Conservation (phyloP, 176 grass and related monocot genomes). For the Eragrostis nindensis region DNA sequence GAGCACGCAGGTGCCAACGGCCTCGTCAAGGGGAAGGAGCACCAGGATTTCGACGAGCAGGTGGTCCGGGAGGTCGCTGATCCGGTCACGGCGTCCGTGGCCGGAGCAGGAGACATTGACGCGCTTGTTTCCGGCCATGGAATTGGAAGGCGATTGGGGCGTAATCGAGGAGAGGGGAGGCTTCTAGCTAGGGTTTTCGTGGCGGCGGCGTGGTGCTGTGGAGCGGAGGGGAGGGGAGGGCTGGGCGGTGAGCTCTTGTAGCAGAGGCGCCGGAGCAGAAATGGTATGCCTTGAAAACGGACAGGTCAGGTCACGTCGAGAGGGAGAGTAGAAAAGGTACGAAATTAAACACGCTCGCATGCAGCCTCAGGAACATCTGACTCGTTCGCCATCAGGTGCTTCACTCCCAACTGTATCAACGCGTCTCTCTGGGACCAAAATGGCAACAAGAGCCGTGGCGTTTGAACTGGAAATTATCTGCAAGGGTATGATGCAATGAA, state of each 20-base stretch:
- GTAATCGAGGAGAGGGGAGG: no score
- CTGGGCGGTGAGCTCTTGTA: neutral
- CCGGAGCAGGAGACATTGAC: neutral
- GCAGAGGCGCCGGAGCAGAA: neutral
- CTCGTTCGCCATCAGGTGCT: neutral
- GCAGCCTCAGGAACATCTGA: neutral
- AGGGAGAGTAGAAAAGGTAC: neutral
- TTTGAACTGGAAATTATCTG: no score
- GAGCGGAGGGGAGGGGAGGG: neutral
- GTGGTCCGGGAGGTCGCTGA: neutral
- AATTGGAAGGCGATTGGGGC: no score
- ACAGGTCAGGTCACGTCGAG: neutral
- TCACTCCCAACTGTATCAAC: no score
- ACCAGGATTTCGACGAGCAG: neutral
- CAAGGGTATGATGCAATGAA: no score
- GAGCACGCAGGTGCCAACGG: constrained; percentile 12
- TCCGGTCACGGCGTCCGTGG: neutral
- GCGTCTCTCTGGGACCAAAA: no score
- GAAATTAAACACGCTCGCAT: neutral
- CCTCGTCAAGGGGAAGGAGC: neutral
- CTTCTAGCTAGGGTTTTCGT: neutral
- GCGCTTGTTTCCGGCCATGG: no score
- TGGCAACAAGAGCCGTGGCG: no score
- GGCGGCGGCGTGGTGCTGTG: neutral
- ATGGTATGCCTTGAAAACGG: neutral